Evolutionary conservation across 495 filamentous ascomycete genomes (phyloP), one percentile per base, ranked within the genome.

Genomic region (Oleoguttula mirabilis): DNA sequence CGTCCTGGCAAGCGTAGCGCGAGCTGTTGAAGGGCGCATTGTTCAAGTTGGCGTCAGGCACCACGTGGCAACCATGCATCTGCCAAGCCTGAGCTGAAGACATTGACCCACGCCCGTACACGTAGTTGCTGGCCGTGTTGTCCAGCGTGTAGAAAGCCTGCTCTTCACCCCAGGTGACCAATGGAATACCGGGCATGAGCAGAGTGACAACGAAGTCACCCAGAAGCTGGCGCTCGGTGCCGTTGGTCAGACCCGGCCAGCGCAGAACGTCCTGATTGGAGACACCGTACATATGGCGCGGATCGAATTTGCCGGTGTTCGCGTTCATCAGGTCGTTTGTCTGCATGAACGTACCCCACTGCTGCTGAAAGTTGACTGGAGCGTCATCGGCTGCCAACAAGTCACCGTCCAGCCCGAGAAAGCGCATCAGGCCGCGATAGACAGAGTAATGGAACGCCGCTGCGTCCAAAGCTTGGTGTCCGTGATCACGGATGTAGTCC

Each of bases 181-280:
- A 54, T 1, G 80, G 80, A 21, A 79, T 75, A 4, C 80, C 80
- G 0, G 80, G 80, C 55, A 84, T 60, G 32, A 77, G 62, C 7
- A 83, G 46, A 15, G 76, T 80, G 0, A 71, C 76, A 44, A 84
- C 72, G 44, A 79, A 83, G 1, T 71, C 56, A 7, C 63, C 80
- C 0, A 84, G 60, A 3, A 82, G 60, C 56, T 71, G 67, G 38
- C 75, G 69, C 53, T 81, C 68, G 0, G 72, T 70, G 4, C 80
- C 80, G 39, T 71, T 64, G n/a, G 67, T 60, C 35, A 84, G 65
- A 3, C 74, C 66, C 6, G 80, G 79, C 80, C 80, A 84, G 7
- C 79, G 70, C 56, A 84, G 81, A 4, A 84, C 77, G 52, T 84
- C 80, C 58, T 84, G 80, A 51, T 83, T 83, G 4, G 75, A 78